phyloP scores from a whole-genome alignment of 257 asterid genomes.

The Galeopsis tetrahit region DNA sequence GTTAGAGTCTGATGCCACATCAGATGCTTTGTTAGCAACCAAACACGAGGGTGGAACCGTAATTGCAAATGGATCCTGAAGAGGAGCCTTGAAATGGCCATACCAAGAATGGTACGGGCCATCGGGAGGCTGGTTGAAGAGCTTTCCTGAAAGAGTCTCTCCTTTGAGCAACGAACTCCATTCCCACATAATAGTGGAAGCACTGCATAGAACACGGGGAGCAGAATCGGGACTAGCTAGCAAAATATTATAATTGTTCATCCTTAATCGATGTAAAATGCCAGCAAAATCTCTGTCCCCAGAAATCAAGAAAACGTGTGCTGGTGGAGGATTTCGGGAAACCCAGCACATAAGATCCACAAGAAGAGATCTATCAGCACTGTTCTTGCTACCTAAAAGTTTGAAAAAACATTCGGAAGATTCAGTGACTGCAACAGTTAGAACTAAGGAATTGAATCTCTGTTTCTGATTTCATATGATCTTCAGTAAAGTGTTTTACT shows the following conservation, averaged over 20 bases:
- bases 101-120: slow-evolving; percentile 91
- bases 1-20: slow-evolving; percentile 49
- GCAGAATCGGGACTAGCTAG: slow-evolving; percentile 69
- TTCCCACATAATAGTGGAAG: slow-evolving; percentile 96
- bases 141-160: slow-evolving; percentile 72
- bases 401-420: not conserved
- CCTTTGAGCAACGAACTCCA: slow-evolving; percentile 84
- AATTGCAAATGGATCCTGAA: slow-evolving; percentile 70
- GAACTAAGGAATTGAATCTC: not conserved
- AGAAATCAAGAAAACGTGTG: slow-evolving; percentile 82
- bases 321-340: slow-evolving; percentile 97
- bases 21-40: slow-evolving; percentile 43
- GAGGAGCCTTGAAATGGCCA: slow-evolving; percentile 75
- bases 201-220: slow-evolving; percentile 77
- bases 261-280: slow-evolving; percentile 77
- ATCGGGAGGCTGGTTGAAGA: slow-evolving; percentile 95
- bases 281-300: slow-evolving; percentile 91
- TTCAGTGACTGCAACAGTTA: slow-evolving; percentile 11
- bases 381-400: slow-evolving; percentile 81
- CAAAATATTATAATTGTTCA: slow-evolving; percentile 86
- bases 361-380: slow-evolving; percentile 93
- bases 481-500: not conserved
- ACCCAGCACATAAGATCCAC: slow-evolving; percentile 94
- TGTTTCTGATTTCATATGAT: not conserved
- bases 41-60: slow-evolving; percentile 46